Evolutionary conservation across 495 filamentous ascomycete species (phyloP), one percentile per base, ranked within the genome.

Genomic region (Monascus purpureus): DNA sequence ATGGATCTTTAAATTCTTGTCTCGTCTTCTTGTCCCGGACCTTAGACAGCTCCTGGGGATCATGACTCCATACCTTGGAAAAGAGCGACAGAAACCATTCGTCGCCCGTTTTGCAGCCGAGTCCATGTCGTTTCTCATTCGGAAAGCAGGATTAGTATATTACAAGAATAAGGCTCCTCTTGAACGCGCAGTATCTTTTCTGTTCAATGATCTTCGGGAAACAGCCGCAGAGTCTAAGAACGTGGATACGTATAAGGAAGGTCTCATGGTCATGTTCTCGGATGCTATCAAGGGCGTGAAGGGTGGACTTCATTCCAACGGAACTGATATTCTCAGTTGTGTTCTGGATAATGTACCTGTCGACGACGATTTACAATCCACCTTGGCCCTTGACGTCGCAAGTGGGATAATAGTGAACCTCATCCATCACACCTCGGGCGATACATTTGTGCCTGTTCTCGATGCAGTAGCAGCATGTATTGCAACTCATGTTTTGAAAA

Each of bases 1-100:
- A 39, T 95, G 92, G 71, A 70, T 94, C 12, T 92, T 96, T 70
- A 99, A 96, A 48, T 96, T 93, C 43, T 70, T 99, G 13, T 88
- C 85, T 2, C 72, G 81, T 27, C 65, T 95, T 6, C 49, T 99
- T 14, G 80, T 83, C 0, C 78, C 83, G 3, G 82, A 99, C 47
- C 58, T 96, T 32, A 66, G 83, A 40, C 82, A 88, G 16, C 69
- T 92, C 5, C 83, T 82, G 46, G 68, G 80, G 40, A 72, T 84
- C 23, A 75, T 96, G 61, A 72, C 82, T 7, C 81, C 87, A 5
- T 68, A 95, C 30, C 72, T 99, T 20, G 92, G 90, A 31, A 83
- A 79, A 49, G 70, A 76, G 43, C 70, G 70, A 33, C 82, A 83
- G 44, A 88, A 85, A 39, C 63, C 72, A 0, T 84, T 92, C 54